phyloP scores from a whole-genome alignment of 2,329 filamentous ascomycete species.

The Pseudogymnoascus verrucosus region DNA sequence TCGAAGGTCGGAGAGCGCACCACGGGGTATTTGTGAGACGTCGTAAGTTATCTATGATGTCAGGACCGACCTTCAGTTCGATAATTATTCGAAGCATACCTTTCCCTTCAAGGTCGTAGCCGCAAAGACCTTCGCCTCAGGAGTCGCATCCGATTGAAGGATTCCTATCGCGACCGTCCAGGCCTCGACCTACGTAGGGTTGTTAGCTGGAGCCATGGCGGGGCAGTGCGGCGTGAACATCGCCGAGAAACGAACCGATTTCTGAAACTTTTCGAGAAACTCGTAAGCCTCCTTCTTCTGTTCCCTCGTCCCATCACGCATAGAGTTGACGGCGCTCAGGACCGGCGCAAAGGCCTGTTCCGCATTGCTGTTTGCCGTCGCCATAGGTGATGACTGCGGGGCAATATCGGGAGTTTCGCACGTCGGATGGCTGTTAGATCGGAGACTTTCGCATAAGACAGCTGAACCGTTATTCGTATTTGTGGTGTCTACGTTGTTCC shows the following conservation, averaged over 20 bases:
- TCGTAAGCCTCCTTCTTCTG: conserved; percentile 86
- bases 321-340: conserved; percentile 79
- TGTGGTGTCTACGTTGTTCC: background rate
- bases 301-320: conserved; percentile 76
- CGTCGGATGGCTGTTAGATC: conserved; percentile 4
- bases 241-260: conserved; percentile 63
- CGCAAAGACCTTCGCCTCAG: conserved; percentile 87
- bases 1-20: conserved; percentile 68
- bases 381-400: conserved; percentile 43
- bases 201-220: conserved; percentile 12
- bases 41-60: conserved; percentile 82
- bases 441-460: conserved; percentile 6
- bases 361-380: conserved; percentile 52
- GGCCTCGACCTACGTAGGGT: conserved; percentile 62
- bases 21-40: conserved; percentile 74
- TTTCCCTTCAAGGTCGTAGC: conserved; percentile 97
- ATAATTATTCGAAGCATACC: conserved; percentile 43
- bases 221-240: conserved; percentile 20
- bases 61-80: conserved; percentile 1
- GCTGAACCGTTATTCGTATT: background rate
- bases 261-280: conserved; percentile 91
- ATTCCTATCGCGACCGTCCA: conserved; percentile 86
- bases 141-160: conserved; percentile 70
- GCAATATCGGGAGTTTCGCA: conserved; percentile 8
- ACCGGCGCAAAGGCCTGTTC: conserved; percentile 75